These are phyloP conservation scores for Coemansia sp. DNA, from an alignment of 192 early-diverging fungal species.

Conservation along the genomic window DNA sequence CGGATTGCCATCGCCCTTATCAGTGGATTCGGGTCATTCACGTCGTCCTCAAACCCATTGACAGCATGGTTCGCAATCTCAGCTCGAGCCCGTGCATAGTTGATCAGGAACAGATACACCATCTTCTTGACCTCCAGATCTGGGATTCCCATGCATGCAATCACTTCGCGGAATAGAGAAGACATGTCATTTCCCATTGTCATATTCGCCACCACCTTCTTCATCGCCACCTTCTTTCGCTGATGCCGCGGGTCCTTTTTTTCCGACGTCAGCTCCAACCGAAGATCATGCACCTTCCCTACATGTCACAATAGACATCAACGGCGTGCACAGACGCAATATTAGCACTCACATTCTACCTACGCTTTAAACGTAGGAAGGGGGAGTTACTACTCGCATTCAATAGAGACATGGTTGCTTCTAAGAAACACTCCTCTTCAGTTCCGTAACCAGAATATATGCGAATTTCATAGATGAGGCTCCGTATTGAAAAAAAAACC, in stretches of 20 bases:
- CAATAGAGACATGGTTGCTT: neutral
- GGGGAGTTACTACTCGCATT: neutral
- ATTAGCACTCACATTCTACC: neutral
- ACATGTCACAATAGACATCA: conserved; percentile 7
- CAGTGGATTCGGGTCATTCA: conserved; percentile 91
- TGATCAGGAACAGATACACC: conserved; percentile 96
- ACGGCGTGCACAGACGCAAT: neutral
- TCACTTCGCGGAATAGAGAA: conserved; percentile 85
- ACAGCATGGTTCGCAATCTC: conserved; percentile 96
- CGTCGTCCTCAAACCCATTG: conserved; percentile 97
- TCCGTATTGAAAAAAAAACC: neutral
- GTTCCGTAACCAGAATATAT: neutral
- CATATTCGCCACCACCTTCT: conserved; percentile 99
- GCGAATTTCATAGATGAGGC: neutral
- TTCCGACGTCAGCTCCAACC: conserved; percentile 80
- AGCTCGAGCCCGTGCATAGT: conserved; percentile 95
- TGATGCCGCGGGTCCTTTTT: conserved; percentile 78
- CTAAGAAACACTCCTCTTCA: neutral
- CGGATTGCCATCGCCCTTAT: conserved; percentile 95
- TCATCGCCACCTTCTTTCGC: conserved; percentile 82
- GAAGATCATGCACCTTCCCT: conserved; percentile 91
- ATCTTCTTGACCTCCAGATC: conserved; percentile 98
- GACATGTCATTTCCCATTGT: conserved; percentile 99
- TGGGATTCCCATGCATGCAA: conserved; percentile 88
- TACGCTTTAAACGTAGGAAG: neutral